Percentiles rank a stretch among this genome's conserved stretches.
phyloP scores from a whole-genome alignment of 2,329 filamentous ascomycete genomes.

The Ciborinia camelliae region DNA sequence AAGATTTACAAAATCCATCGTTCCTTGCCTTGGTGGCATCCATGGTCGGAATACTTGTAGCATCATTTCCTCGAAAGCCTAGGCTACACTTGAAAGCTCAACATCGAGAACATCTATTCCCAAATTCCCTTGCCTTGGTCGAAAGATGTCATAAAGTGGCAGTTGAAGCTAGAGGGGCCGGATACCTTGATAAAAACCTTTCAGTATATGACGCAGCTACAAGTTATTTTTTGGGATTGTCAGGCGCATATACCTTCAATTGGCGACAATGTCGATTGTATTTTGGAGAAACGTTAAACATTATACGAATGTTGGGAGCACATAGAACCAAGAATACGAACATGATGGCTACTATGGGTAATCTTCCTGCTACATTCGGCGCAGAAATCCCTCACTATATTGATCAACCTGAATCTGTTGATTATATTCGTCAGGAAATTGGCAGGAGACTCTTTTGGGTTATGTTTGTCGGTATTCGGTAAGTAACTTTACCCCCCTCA shows the following conservation, averaged over 20 bases:
- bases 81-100: slow-evolving; percentile 66
- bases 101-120: slow-evolving; percentile 61
- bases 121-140: slow-evolving; percentile 65
- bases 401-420: slow-evolving; percentile 40
- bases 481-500: slow-evolving; percentile 29
- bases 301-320: slow-evolving; percentile 65
- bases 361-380: slow-evolving; percentile 28
- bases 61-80: slow-evolving; percentile 71
- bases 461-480: slow-evolving; percentile 70
- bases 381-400: slow-evolving; percentile 21
- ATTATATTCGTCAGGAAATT: slow-evolving; percentile 69
- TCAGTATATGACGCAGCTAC: slow-evolving; percentile 64
- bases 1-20: slow-evolving; percentile 62
- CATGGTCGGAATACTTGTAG: slow-evolving; percentile 71
- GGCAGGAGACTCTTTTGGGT: slow-evolving; percentile 83
- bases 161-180: slow-evolving; percentile 60
- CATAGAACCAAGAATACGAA: slow-evolving; percentile 50
- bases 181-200: slow-evolving; percentile 53
- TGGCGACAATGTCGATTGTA: slow-evolving; percentile 66
- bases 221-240: slow-evolving; percentile 70
- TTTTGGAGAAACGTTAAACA: slow-evolving; percentile 67
- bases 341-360: slow-evolving; percentile 32
- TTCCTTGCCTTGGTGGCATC: slow-evolving; percentile 70
- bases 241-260: slow-evolving; percentile 64
- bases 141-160: slow-evolving; percentile 69